A percentile compares a stretch with the other conserved stretches of the same genome.
Conservation (phyloP, 1,284 basidiomycete genomes). For the Microbotryomycetes sp. region DNA sequence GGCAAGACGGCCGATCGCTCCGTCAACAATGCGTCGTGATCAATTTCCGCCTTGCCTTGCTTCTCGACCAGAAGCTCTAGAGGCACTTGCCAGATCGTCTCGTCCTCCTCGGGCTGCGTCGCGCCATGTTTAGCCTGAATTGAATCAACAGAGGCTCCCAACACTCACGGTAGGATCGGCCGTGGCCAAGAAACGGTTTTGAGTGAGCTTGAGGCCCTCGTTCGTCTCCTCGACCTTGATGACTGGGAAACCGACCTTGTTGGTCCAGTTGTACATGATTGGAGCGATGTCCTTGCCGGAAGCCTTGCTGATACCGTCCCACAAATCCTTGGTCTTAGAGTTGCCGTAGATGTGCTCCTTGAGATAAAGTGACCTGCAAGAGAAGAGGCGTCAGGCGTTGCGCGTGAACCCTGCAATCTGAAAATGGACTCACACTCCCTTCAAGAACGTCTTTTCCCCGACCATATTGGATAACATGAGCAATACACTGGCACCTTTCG, state of each 20-base stretch:
- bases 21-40: conserved; percentile 61
- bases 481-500: conserved; percentile 83
- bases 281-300: conserved; percentile 68
- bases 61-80: conserved; percentile 64
- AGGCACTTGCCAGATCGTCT: conserved; percentile 84
- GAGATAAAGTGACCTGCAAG: conserved; percentile 60
- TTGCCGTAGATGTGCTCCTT: conserved; percentile 77
- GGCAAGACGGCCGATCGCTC: conserved; percentile 62
- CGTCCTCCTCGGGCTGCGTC: conserved; percentile 70
- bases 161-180: conserved; percentile 55
- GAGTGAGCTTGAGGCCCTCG: conserved; percentile 53
- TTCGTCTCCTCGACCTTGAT: conserved; percentile 72
- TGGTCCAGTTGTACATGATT: conserved; percentile 90
- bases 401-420: background rate
- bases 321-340: conserved; percentile 78
- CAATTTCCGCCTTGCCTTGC: conserved; percentile 53
- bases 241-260: conserved; percentile 59
- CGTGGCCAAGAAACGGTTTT: conserved; percentile 87
- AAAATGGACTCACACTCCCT: conserved; percentile 36
- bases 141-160: background rate
- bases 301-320: conserved; percentile 75
- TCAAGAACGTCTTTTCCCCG: conserved; percentile 63
- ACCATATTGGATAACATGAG: conserved; percentile 87
- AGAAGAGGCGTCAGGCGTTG: background rate
- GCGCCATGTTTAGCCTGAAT: background rate